These are phyloP conservation scores for Dactylonectria macrodidyma DNA, from an alignment of 2,329 filamentous ascomycete genomes.

Conservation along the genomic window DNA sequence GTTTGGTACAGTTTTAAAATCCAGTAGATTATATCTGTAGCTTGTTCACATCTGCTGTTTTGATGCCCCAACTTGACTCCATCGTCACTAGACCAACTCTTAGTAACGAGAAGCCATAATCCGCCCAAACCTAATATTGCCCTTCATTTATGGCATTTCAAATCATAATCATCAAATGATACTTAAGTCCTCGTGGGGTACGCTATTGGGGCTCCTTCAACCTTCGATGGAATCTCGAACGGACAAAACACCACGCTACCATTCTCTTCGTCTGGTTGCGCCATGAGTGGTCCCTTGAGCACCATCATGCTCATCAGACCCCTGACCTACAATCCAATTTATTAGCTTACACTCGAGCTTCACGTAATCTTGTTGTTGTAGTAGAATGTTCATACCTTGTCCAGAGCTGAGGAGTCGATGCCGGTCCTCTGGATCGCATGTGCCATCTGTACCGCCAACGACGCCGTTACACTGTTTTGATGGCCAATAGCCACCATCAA, in stretches of 20 bases:
- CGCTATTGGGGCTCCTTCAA: conserved; percentile 32
- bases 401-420: conserved; percentile 42
- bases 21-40: not conserved
- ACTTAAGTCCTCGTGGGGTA: conserved; percentile 20
- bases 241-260: conserved; percentile 43
- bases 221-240: conserved; percentile 33
- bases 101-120: not conserved
- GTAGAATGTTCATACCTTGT: conserved; percentile 34
- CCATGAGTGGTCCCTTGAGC: conserved; percentile 38
- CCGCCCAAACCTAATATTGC: not conserved
- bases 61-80: not conserved
- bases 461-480: conserved; percentile 77
- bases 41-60: not conserved
- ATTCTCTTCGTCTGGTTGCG: conserved; percentile 26
- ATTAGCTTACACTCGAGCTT: not conserved
- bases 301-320: conserved; percentile 34
- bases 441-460: conserved; percentile 78
- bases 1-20: not conserved
- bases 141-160: not conserved
- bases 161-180: not conserved
- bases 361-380: not conserved
- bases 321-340: conserved; percentile 26
- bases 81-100: not conserved
- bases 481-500: conserved; percentile 76
- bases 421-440: conserved; percentile 69